Base-by-base conservation (phyloP, 2,329 filamentous ascomycete genomes). In the Teratosphaeria viscida region DNA sequence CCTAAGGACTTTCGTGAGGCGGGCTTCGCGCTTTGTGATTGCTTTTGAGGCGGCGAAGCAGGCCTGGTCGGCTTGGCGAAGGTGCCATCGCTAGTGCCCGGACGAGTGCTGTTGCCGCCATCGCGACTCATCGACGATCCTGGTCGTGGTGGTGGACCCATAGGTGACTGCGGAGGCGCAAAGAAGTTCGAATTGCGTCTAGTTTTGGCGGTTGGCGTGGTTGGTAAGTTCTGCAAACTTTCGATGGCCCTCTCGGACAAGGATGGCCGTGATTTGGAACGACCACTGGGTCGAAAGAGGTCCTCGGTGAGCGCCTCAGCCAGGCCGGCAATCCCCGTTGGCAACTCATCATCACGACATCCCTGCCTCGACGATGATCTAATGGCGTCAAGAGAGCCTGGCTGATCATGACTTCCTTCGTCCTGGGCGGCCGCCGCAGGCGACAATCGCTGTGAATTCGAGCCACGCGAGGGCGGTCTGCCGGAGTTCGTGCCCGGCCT, bases 201-300 rank as follows among this genome's bases (percentile, higher is more conserved):
- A 57, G 80, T 83, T 54, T 88, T 73, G 0, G 43, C 43, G 43
- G n/a, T 49, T 19, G 92, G 91, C 0, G 91, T 94, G 0, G 89
- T 85, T 0, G 91, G 89, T 34, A 96, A 77, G 54, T 85, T 83
- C 2, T 90, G 82, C 5, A 96, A 77, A 0, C 90, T 95, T 71
- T 95, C 90, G 52, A 95, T 86, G 0, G 92, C 95, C 60, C 92
- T 81, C 67, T 96, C 92, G 0, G 88, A 85, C 3, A 96, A 78
- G 0, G 89, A 92, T 14, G 76, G 77, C 12, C 78, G 70, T 6
- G 71, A 70, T 4, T 60, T 59, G 23, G 55, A 34, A 19, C 56
- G 32, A 35, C 58, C 61, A 47, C 35, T 32, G 14, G 57, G 56
- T 29, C 49, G 55, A 37, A 57, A 59, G 16, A 56, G 39, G 52